Evolutionary conservation across 1,284 basidiomycete species (phyloP), one percentile per base, ranked within the genome.

Genomic region (Pascua guehoae): DNA sequence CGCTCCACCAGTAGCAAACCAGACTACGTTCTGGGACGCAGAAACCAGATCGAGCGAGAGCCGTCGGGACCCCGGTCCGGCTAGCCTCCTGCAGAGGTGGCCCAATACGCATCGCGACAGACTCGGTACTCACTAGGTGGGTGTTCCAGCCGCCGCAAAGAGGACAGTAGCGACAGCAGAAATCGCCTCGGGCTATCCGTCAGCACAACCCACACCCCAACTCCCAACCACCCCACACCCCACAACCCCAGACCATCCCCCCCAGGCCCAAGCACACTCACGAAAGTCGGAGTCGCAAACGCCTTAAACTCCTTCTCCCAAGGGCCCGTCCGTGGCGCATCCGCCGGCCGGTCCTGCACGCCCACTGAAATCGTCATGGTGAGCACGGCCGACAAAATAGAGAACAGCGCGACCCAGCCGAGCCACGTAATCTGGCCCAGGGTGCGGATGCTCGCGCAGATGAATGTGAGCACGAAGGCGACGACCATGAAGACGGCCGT

Each of bases 321-420:
- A 0, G 68, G 65, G n/a, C 41, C 49, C 7, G 32, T 37, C 18
- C 44, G 37, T 9, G 55, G 72, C 4, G 71, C 71, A 8, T 64
- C 66, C 12, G 66, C 59, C 0, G 75, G 73, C 47, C 77, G 67
- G 47, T 74, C 73, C 18, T 70, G 63, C 1, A 75, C 65, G 12
- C 70, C 74, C 18, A 78, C 75, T 2, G 75, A 70, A 55, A 78
- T 65, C 45, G 71, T 73, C 42, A 78, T 63, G 16, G 71, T 70
- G 47, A 77, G 55, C 47, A 77, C 68, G 32, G 76, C 57, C 45
- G 71, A 66, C 32, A 76, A 54, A 44, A 71, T 65, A 11, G 60
- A 65, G 14, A 65, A 40, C n/a, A 72, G 57, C 49, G 62, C 67
- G 24, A 67, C 56, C 76, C 76, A 78, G 0, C 71, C 73, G 49